A percentile compares a stretch with the other conserved stretches of the same genome.
These are phyloP conservation scores for Periconia sp. DNA, from an alignment of 2,329 filamentous ascomycete species.

Conservation along the genomic window DNA sequence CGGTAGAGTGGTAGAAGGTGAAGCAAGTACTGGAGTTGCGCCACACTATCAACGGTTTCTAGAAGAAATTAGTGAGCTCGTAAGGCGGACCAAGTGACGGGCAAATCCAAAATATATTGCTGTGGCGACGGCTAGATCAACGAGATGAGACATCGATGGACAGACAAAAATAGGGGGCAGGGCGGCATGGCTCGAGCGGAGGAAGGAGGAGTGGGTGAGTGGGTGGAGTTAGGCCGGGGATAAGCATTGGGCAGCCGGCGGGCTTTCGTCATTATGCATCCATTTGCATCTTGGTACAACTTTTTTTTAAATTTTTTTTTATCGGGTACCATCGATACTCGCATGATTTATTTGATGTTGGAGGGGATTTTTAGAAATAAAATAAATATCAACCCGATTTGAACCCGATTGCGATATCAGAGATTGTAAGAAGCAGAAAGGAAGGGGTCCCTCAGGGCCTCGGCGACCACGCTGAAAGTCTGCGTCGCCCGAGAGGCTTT, in stretches of 20 bases:
- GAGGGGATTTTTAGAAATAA: no score
- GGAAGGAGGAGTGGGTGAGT: constrained; percentile 9
- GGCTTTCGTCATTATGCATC: constrained; percentile 35
- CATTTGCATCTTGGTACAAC: constrained; percentile 8
- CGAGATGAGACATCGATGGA: constrained; percentile 28
- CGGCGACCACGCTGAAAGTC: no score
- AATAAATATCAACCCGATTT: no score
- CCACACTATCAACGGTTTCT: constrained; percentile 18
- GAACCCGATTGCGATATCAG: no score
- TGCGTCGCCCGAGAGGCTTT: no score
- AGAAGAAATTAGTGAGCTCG: constrained; percentile 17
- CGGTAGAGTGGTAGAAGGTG: no score
- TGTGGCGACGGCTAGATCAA: constrained; percentile 16
- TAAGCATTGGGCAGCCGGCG: constrained; percentile 11
- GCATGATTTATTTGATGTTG: no score
- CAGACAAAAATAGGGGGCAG: constrained; percentile 15
- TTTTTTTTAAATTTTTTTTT: constrained; percentile 1
- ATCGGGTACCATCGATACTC: no score
- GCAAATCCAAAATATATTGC: constrained; percentile 3
- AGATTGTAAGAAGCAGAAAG: no score
- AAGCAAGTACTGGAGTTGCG: constrained; percentile 6
- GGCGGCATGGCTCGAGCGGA: constrained; percentile 10
- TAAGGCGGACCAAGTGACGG: constrained; percentile 5
- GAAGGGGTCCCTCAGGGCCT: no score
- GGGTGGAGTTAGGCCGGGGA: constrained; percentile 30